phyloP scores from a whole-genome alignment of 192 early-diverging fungal genomes.

The Coemansia umbellata region DNA sequence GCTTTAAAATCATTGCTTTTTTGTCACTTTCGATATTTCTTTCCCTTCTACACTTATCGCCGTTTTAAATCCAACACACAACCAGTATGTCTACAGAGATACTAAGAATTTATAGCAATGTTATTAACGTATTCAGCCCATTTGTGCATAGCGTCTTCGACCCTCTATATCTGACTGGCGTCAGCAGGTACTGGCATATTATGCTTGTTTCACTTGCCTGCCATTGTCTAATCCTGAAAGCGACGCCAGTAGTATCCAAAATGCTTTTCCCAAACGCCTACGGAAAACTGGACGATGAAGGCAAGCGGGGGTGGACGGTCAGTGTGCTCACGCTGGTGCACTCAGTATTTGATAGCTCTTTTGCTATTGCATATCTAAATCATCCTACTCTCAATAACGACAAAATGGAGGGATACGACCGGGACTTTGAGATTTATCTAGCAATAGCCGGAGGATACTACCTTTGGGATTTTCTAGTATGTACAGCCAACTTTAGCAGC shows the following conservation, averaged over 20 bases:
- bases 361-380: conserved; percentile 18
- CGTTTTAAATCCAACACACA: no score
- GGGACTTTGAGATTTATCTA: conserved; percentile 24
- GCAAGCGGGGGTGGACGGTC: conserved; percentile 23
- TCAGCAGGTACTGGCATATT: conserved; percentile 28
- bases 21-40: no score
- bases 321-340: conserved; percentile 6
- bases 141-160: conserved; percentile 26
- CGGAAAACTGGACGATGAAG: conserved; percentile 3
- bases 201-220: conserved; percentile 8
- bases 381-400: conserved; percentile 11
- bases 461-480: conserved; percentile 36
- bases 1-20: no score
- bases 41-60: no score
- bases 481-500: conserved; percentile 15
- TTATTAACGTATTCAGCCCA: not conserved
- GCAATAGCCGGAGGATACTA: conserved; percentile 37
- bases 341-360: conserved; percentile 16
- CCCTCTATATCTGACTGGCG: conserved; percentile 25
- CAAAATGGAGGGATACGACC: conserved; percentile 33
- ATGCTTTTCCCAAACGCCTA: conserved; percentile 17
- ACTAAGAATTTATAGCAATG: no score
- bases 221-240: conserved; percentile 1
- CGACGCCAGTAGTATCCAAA: conserved; percentile 1
- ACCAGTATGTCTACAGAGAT: no score